Conservation (phyloP, 2,329 filamentous ascomycete genomes). For the Calonectria pauciramosa region DNA sequence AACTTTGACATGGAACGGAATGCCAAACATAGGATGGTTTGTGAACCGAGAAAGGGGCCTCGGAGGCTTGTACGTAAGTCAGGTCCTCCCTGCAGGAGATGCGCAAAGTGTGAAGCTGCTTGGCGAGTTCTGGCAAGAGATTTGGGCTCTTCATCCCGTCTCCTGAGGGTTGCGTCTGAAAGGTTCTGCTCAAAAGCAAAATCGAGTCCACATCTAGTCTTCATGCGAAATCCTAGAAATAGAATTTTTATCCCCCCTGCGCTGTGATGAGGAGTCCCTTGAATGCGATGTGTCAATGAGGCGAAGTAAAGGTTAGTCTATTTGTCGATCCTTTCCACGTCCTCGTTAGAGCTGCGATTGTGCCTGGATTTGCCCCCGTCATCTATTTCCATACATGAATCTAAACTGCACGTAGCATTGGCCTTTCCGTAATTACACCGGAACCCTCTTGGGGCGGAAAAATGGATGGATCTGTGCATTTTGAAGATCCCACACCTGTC, state of each 20-base stretch:
- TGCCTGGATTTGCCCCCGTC: background rate
- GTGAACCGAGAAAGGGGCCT: slow-evolving; percentile 14
- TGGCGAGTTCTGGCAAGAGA: slow-evolving; percentile 23
- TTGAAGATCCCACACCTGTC: slow-evolving; percentile 18
- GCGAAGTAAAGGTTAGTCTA: background rate
- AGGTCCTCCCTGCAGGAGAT: slow-evolving; percentile 22
- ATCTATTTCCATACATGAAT: background rate
- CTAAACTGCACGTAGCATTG: background rate
- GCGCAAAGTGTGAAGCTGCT: slow-evolving; percentile 15
- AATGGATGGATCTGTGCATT: slow-evolving; percentile 25
- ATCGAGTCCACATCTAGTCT: background rate
- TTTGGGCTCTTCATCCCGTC: background rate
- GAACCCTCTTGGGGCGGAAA: slow-evolving; percentile 8
- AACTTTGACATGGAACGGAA: slow-evolving; percentile 27
- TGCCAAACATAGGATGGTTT: slow-evolving; percentile 29
- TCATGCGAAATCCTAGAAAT: background rate
- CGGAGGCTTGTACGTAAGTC: slow-evolving; percentile 22
- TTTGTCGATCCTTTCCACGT: background rate
- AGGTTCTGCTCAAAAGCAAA: background rate
- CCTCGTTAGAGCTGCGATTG: background rate
- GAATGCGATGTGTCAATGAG: background rate
- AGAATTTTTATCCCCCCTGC: background rate
- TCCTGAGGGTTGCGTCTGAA: background rate
- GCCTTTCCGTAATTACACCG: background rate
- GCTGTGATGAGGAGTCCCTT: background rate